These are phyloP conservation scores for Botrytis sinoallii DNA, from an alignment of 2,329 filamentous ascomycete species.

Conservation along the genomic window DNA sequence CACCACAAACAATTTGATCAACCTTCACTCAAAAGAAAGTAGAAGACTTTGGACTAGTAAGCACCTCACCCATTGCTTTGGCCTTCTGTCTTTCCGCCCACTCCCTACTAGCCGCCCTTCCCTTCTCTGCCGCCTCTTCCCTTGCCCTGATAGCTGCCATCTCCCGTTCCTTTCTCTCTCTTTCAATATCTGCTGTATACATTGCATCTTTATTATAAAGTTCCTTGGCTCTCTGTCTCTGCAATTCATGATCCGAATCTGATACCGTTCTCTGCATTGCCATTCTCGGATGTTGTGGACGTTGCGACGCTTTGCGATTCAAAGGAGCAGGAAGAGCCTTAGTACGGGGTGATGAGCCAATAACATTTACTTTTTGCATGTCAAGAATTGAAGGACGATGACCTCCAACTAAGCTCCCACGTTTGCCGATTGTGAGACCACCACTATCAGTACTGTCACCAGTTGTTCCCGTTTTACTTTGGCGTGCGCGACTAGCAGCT, in stretches of 20 bases:
- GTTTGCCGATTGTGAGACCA: conserved; percentile 30
- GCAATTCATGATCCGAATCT: conserved; percentile 49
- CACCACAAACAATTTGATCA: neutral
- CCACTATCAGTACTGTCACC: conserved; percentile 31
- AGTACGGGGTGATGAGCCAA: conserved; percentile 32
- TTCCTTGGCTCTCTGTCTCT: conserved; percentile 52
- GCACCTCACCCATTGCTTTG: conserved; percentile 28
- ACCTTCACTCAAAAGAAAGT: conserved; percentile 24
- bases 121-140: conserved; percentile 59
- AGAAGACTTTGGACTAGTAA: conserved; percentile 32
- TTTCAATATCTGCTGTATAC: conserved; percentile 47
- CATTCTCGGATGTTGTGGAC: conserved; percentile 26
- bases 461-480: conserved; percentile 41
- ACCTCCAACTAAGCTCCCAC: conserved; percentile 35
- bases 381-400: conserved; percentile 39
- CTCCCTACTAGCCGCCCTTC: conserved; percentile 55
- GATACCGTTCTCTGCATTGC: conserved; percentile 47
- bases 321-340: conserved; percentile 24
- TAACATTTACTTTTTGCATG: conserved; percentile 34
- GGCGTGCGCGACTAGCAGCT: conserved; percentile 54
- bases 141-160: conserved; percentile 52
- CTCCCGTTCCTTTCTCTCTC: conserved; percentile 54
- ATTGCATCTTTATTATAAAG: conserved; percentile 53
- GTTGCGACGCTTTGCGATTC: conserved; percentile 29
- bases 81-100: conserved; percentile 57